Percentiles rank a stretch among this genome's conserved stretches.
These are phyloP conservation scores for Fusarium miscanthi DNA, from an alignment of 2,329 filamentous ascomycete species.

Conservation along the genomic window DNA sequence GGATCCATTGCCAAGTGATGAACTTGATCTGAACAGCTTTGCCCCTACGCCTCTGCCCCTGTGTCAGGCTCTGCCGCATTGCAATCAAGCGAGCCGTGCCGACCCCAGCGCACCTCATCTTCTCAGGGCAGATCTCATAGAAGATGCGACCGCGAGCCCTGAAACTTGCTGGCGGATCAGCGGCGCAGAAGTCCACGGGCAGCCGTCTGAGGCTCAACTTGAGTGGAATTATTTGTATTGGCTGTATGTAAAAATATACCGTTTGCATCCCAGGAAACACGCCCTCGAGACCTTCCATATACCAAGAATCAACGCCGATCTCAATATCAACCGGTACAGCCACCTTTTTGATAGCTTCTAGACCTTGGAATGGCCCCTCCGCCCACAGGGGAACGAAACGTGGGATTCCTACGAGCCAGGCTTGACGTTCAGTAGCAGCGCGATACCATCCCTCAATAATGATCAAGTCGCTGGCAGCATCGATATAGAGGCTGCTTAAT, in stretches of 20 bases:
- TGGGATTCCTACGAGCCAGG: no score
- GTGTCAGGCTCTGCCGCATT: no score
- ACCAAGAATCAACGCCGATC: no score
- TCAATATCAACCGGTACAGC: neutral
- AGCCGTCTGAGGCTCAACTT: accelerated
- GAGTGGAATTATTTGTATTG: neutral
- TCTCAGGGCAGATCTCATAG: neutral
- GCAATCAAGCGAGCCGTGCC: no score
- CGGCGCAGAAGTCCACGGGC: neutral
- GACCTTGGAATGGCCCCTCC: neutral
- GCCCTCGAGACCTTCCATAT: no score
- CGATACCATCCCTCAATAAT: no score
- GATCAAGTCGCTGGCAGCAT: no score
- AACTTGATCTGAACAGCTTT: neutral
- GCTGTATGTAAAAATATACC: neutral
- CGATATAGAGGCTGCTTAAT: no score
- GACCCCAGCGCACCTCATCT: neutral
- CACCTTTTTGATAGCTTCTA: neutral
- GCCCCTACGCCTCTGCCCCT: no score
- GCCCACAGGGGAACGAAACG: no score
- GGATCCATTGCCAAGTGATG: neutral
- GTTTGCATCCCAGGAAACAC: neutral
- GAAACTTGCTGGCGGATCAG: neutral
- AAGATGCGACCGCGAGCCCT: neutral
- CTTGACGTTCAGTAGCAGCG: no score